phyloP scores from a whole-genome alignment of 768 basidiomycete species.

The Pluteus cervinus region DNA sequence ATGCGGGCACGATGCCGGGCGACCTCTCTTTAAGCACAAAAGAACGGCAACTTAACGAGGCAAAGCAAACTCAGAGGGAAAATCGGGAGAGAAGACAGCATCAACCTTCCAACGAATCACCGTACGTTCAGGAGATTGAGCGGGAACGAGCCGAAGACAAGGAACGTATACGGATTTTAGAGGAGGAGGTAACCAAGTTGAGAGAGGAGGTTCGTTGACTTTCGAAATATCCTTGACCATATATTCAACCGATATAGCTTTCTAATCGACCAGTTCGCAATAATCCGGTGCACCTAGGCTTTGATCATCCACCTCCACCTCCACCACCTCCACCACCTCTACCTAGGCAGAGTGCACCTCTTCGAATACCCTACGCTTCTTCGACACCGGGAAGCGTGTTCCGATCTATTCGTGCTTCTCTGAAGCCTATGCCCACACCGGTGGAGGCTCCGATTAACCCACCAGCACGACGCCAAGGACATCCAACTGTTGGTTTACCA shows the following conservation, averaged over 20 bases:
- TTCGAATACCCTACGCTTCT: conserved; percentile 20
- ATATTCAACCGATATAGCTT: conserved; percentile 29
- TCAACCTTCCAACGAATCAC: too few species aligned
- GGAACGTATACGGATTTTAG: conserved; percentile 54
- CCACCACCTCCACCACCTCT: conserved; percentile 26
- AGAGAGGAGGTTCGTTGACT: conserved; percentile 44
- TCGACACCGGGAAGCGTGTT: conserved; percentile 37
- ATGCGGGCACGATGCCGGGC: too few species aligned
- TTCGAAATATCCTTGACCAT: conserved; percentile 1
- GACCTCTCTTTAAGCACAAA: too few species aligned
- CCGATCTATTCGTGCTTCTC: conserved; percentile 54
- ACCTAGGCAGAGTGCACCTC: conserved; percentile 25
- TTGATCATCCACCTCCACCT: conserved; percentile 30
- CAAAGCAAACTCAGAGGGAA: too few species aligned
- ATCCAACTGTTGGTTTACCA: conserved; percentile 66
- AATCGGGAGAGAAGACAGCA: too few species aligned
- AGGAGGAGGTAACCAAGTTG: conserved; percentile 57
- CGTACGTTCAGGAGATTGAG: too few species aligned
- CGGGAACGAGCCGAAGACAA: conserved; percentile 51
- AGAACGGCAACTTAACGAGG: too few species aligned
- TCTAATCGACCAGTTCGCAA: conserved; percentile 29
- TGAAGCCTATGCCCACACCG: conserved; percentile 52
- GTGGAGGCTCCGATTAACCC: conserved; percentile 66
- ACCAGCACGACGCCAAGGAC: conserved; percentile 40
- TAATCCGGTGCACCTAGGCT: conserved; percentile 16